These are phyloP conservation scores for Sclerotinia sclerotiorum DNA, from an alignment of 2,329 filamentous ascomycete species.

Conservation along the genomic window DNA sequence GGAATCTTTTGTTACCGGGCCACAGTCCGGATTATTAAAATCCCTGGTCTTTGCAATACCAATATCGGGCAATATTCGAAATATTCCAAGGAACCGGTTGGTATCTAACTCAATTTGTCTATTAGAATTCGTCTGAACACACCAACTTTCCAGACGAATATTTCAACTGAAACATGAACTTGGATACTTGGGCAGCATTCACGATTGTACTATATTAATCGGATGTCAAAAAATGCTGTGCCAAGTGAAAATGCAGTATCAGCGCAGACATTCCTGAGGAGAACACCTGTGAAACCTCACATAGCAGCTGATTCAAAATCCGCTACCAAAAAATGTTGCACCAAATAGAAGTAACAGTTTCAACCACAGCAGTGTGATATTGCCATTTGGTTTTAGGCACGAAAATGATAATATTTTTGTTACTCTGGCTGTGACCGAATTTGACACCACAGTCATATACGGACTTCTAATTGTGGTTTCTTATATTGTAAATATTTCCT, in stretches of 20 bases:
- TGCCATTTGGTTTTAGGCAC: background rate
- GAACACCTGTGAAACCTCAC: background rate
- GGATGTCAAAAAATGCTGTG: too few species aligned
- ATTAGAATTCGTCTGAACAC: too few species aligned
- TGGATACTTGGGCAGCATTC: too few species aligned
- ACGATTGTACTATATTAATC: too few species aligned
- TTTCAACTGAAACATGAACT: too few species aligned
- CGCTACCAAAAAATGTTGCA: background rate
- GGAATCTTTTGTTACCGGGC: too few species aligned
- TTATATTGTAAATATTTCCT: slow-evolving; percentile 7
- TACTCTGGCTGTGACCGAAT: background rate
- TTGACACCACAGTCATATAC: background rate
- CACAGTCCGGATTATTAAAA: too few species aligned
- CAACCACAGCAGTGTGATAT: background rate
- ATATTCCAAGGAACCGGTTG: too few species aligned
- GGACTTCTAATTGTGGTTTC: background rate
- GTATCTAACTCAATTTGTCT: too few species aligned
- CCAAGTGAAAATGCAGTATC: background rate
- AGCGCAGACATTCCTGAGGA: background rate
- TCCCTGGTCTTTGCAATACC: too few species aligned
- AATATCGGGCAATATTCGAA: too few species aligned
- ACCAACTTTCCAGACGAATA: too few species aligned
- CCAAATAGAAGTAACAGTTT: background rate
- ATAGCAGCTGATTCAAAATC: background rate
- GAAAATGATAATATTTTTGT: background rate